Percentiles rank a stretch among this genome's conserved stretches.
Evolutionary conservation across 1,284 basidiomycete species (phyloP).

Genomic region (Lentinus polychrous): DNA sequence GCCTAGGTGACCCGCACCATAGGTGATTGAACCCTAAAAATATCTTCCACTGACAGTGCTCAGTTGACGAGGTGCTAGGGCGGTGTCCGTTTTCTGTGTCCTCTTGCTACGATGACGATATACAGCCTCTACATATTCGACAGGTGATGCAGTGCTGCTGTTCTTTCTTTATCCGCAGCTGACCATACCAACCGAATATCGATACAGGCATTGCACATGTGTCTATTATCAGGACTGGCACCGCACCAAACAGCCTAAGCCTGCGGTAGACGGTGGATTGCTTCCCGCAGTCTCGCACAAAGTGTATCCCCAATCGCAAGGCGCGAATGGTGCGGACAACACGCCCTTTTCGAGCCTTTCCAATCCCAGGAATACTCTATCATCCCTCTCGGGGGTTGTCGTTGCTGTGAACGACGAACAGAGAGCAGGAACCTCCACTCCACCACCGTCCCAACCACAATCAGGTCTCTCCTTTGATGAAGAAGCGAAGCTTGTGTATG

Average conservation of each 20-base stretch:
- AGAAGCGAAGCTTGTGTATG: constrained; percentile 96
- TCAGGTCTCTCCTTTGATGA: constrained; percentile 89
- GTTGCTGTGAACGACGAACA: constrained; percentile 54
- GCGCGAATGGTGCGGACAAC: constrained; percentile 19
- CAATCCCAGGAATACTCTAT: constrained; percentile 58
- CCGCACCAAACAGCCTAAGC: constrained; percentile 66
- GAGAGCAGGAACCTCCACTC: constrained; percentile 28
- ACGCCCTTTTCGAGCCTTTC: constrained; percentile 32
- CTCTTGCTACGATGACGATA: constrained; percentile 63
- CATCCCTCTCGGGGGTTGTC: constrained; percentile 56
- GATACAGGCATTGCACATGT: constrained; percentile 76
- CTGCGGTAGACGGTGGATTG: constrained; percentile 63
- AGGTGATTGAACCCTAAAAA: no score
- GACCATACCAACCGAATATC: constrained; percentile 1
- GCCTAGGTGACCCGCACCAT: no score
- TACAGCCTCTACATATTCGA: constrained; percentile 89
- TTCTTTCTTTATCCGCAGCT: background rate
- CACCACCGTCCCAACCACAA: constrained; percentile 17
- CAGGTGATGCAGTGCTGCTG: constrained; percentile 43
- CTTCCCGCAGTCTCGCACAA: constrained; percentile 70
- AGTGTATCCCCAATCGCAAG: constrained; percentile 38
- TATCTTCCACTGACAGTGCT: no score
- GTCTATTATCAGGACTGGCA: constrained; percentile 95
- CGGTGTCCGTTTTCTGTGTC: no score
- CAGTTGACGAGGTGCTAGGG: background rate